Evolutionary conservation across 139 green algal genomes (phyloP), one percentile per base, ranked within the genome.

Genomic region (Chlamydomonas sphaeroides): DNA sequence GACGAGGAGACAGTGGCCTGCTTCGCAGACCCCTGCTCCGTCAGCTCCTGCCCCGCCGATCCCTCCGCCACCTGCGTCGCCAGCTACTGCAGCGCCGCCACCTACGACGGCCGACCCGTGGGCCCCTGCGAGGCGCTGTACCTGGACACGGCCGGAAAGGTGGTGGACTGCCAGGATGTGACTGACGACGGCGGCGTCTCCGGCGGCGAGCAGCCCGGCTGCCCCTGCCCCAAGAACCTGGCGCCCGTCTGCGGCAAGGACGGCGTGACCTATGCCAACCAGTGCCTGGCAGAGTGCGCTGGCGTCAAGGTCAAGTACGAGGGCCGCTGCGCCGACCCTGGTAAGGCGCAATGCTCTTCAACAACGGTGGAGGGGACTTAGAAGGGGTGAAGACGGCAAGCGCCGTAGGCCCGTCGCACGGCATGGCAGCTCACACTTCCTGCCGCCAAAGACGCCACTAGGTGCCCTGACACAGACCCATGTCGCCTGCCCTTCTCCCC

Each of bases 241-340:
- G 6, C 2, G 56, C 72, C 78, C n/a, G 57, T 80, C 39, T 89
- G 85, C 26, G 81, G 70, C 17, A 36, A 67, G 57, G 79, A 89
- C 48, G 80, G 85, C 36, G 51, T 65, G 11, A 84, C 62, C 17
- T 89, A 89, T 53, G n/a, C 35, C 39, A 89, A 88, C 65, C 41
- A 56, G 14, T 89, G 85, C 68, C 21, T 61, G 15, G 65, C 65
- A 1, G 42, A 84, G 51, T 84, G 80, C 32, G 63, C 62, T n/a
- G 36, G 36, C 53, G 70, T 45, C 3, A 23, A 23, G 1, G 42
- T 88, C 1, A 70, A 61, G 1, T 89, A 81, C 62, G 38, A 65
- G 35, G 80, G 80, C 32, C 11, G 28, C 26, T 86, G 80, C 63
- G 73, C 68, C 4, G 35, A 61, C 33, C 17, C 56, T 53, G 45